Evolutionary conservation across 2,329 filamentous ascomycete species (phyloP).

Genomic region (Phialophora expanda): DNA sequence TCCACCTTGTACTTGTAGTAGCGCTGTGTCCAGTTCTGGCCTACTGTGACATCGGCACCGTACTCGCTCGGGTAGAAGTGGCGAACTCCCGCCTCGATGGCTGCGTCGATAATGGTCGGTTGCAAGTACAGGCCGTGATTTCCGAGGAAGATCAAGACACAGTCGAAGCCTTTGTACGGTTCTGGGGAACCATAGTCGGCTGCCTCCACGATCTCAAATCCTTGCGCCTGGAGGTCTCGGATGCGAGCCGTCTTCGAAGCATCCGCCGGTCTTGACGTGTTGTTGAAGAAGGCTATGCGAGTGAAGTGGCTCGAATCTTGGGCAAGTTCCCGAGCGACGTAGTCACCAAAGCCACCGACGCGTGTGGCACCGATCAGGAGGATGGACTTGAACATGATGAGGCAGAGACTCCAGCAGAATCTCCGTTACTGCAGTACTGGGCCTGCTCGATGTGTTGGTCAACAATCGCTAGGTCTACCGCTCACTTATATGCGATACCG

Average conservation of each 20-base stretch:
- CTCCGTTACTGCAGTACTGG: too few species aligned
- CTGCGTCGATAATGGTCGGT: conserved; percentile 49
- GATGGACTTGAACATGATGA: conserved; percentile 17
- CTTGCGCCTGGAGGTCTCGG: conserved; percentile 1
- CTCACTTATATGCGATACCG: too few species aligned
- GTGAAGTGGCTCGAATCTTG: conserved; percentile 5
- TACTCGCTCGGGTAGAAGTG: conserved; percentile 50
- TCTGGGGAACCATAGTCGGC: conserved; percentile 12
- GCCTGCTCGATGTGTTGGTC: too few species aligned
- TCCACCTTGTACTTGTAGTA: conserved; percentile 42
- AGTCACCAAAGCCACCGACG: conserved; percentile 12
- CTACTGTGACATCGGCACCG: conserved; percentile 28
- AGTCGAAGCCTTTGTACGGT: conserved; percentile 29
- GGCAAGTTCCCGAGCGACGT: conserved; percentile 13
- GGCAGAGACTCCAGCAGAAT: too few species aligned
- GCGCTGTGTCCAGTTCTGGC: conserved; percentile 25
- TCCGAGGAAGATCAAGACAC: conserved; percentile 30
- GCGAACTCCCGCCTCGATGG: conserved; percentile 48
- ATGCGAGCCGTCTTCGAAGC: conserved; percentile 9
- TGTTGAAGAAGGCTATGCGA: conserved; percentile 22
- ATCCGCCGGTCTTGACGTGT: conserved; percentile 13
- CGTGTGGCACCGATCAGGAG: conserved; percentile 13
- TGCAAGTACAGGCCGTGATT: conserved; percentile 34
- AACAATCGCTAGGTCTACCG: too few species aligned
- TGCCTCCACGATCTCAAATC: conserved; percentile 14